Evolutionary conservation across 2,329 filamentous ascomycete genomes (phyloP), one percentile per base, ranked within the genome.

Genomic region (Ramularia endophylla): DNA sequence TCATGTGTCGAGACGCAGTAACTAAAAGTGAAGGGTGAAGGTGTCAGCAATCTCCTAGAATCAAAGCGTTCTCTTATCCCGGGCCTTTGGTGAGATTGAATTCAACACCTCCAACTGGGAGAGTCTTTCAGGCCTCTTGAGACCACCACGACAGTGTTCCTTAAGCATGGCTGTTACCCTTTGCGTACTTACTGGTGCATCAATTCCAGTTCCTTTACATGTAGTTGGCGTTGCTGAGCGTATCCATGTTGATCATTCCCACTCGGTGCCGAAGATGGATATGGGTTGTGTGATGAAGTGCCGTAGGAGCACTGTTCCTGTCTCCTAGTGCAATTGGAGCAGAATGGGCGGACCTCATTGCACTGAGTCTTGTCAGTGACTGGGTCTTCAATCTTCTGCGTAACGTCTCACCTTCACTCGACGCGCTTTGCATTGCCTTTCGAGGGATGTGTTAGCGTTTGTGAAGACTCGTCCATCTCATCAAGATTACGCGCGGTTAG

Each of bases 371-470:
- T 22, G 22, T 25, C 22, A 25, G 8, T 40, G 17, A 27, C 29
- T 27, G n/a, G 8, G 15, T 15, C 19, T 12, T 43, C 35, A 37
- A 27, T 27, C 8, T 15, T 11, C 3, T n/a, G 20, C n/a, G n/a
- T n/a, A n/a, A n/a, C n/a, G n/a, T n/a, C 46, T 31, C 36, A 53
- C 52, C 48, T 58, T 58, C 18, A 58, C 55, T 34, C 55, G 44
- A 18, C 54, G 45, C 12, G 47, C 43, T 18, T 58, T 58, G 49
- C 55, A 58, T 22, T 55, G 53, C 7, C 45, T 43, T 40, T 54
- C 57, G 12, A 54, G 22, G 11, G 6, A 25, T 25, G 22, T 25
- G 22, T 25, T 25, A 25, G 22, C 22, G 22, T 11, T 25, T 6
- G 22, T 6, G 22, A 25, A 6, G 22, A 25, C 22, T 25, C 11